phyloP scores from a whole-genome alignment of 2,329 filamentous ascomycete genomes.

The Pseudogymnoascus sp. region DNA sequence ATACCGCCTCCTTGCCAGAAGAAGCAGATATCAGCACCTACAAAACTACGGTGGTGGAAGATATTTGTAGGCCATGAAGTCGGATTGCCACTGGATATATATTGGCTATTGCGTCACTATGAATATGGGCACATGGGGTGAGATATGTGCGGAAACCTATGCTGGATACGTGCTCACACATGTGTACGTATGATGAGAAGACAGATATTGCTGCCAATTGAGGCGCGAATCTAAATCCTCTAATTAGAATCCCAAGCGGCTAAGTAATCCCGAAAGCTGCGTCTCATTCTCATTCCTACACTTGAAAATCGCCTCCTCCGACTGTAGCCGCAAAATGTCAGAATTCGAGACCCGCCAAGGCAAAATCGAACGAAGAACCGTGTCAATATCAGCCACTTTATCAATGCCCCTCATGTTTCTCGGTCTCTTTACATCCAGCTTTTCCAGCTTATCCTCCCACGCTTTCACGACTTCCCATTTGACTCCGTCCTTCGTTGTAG shows the following conservation, averaged over 20 bases:
- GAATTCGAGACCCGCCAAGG: background rate
- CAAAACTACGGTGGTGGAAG: no score
- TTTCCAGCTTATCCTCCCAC: background rate
- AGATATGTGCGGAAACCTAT: no score
- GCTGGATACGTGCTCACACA: background rate
- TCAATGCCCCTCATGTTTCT: background rate
- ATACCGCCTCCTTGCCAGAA: background rate
- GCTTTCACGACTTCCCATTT: background rate
- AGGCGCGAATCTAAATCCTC: background rate
- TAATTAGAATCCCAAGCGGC: background rate
- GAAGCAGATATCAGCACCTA: no score
- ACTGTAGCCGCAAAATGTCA: background rate
- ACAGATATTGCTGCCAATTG: background rate
- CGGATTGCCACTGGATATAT: no score
- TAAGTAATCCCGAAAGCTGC: background rate
- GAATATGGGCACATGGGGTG: no score
- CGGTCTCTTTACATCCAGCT: background rate
- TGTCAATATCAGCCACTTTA: background rate
- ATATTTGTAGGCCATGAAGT: no score
- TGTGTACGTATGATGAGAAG: background rate
- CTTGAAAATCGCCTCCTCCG: background rate
- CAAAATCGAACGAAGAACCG: background rate
- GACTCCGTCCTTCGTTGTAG: background rate
- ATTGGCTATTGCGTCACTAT: no score
- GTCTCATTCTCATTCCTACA: background rate